phyloP scores from a whole-genome alignment of 768 basidiomycete genomes.

The Hygrocybe punicea region DNA sequence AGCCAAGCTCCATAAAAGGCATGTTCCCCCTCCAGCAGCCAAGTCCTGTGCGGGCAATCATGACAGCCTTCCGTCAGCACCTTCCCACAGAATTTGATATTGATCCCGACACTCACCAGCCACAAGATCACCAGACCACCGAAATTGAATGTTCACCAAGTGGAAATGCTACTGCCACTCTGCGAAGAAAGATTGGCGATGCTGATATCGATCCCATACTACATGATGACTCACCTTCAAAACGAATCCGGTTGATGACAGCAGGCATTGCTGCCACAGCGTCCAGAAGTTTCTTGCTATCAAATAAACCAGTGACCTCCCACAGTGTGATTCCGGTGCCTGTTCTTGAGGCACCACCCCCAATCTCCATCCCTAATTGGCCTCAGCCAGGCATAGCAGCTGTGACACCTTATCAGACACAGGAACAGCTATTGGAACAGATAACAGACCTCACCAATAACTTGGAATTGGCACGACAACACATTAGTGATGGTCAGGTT shows the following conservation, averaged over 20 bases:
- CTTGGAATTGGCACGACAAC: too few species aligned
- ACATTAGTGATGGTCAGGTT: too few species aligned
- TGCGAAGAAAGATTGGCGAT: too few species aligned
- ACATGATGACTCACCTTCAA: neutral
- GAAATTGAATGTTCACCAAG: neutral
- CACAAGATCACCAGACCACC: too few species aligned
- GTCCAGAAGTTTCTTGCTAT: neutral
- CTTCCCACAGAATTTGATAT: neutral
- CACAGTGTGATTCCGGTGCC: neutral
- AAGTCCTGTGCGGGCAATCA: constrained; percentile 10
- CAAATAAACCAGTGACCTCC: neutral
- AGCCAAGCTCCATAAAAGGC: constrained; percentile 14
- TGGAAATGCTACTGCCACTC: too few species aligned
- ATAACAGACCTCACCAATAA: too few species aligned
- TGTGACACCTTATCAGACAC: too few species aligned
- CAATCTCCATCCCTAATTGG: too few species aligned
- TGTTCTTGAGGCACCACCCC: neutral
- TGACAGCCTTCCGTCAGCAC: neutral
- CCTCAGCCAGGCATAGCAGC: too few species aligned
- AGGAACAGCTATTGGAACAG: too few species aligned
- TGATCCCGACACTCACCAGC: neutral
- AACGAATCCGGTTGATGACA: neutral
- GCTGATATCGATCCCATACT: neutral
- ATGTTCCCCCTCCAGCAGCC: constrained; percentile 16
- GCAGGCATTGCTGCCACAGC: neutral